These are phyloP conservation scores for Solanum ossicruentum DNA, from an alignment of 257 asterid genomes.

Conservation along the genomic window DNA sequence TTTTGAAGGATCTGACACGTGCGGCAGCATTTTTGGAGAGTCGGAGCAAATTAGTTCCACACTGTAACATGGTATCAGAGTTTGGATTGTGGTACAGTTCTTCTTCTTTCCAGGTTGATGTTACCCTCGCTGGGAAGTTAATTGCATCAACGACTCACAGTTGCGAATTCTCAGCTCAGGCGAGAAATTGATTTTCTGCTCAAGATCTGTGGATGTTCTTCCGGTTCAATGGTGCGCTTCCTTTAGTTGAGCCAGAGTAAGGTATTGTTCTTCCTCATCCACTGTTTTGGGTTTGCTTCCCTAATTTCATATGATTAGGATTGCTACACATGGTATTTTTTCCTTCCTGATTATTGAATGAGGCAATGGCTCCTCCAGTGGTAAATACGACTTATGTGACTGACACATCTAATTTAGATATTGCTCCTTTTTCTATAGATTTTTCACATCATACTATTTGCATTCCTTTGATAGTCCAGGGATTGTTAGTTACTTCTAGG, in stretches of 20 bases:
- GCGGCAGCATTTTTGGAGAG: no score
- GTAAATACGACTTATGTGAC: background rate
- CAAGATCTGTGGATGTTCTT: no score
- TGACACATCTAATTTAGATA: background rate
- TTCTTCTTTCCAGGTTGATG: background rate
- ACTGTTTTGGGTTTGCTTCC: background rate
- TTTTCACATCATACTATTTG: background rate
- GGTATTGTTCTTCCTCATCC: background rate
- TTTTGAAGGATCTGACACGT: no score
- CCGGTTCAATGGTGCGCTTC: background rate
- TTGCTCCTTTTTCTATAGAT: background rate
- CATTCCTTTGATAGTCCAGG: background rate
- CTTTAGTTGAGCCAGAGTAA: background rate
- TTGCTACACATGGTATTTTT: background rate
- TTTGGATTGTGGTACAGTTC: background rate
- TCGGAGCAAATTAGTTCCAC: no score
- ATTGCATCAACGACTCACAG: background rate
- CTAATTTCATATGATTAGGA: no score
- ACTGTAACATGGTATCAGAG: background rate
- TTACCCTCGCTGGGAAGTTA: background rate
- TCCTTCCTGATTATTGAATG: background rate
- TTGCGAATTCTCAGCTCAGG: background rate
- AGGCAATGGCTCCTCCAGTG: background rate
- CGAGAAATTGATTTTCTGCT: background rate
- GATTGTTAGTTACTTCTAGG: background rate